Evolutionary conservation across 106 monocot genomes (phyloP), one percentile per base, ranked within the genome.

Genomic region (Iris macrosiphon): DNA sequence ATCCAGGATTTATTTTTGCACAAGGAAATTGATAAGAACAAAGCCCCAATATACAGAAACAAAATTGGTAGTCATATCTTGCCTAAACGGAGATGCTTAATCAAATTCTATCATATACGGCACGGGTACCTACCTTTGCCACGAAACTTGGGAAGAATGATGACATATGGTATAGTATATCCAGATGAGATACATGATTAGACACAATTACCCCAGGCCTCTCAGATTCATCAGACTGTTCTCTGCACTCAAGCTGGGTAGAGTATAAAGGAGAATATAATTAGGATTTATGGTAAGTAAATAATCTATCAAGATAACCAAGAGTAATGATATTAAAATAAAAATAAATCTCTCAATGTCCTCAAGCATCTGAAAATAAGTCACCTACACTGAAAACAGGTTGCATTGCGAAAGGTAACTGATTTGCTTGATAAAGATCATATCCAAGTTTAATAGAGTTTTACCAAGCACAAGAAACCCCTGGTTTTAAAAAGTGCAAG

Each of bases 81-180:
- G 12, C 21, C 25, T 31, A 46, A 0, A 40, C 2, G 11, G 6
- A n/a, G n/a, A 14, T 31, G 21, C 13, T n/a, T 53, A 40, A 46
- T 6, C 20, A 62, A 2, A 0, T 42, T 4, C 5, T n/a, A 32
- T 15, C 24, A 60, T 41, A 35, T 21, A 16, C 4, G 1, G 40
- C 4, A 32, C 11, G 33, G 42, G 49, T 18, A 50, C 66, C 28
- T 70, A 95, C 95, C 79, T 95, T 95, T 25, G 95, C 95, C 54
- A 95, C 95, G 73, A 80, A 86, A 67, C 85, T 86, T 44, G 85
- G 85, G 70, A 86, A 86, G 21, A 55, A 80, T 21, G 69, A 55
- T 55, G 85, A 86, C 85, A 77, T 86, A 33, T 86, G 85, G 63
- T 86, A 86, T 22, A 86, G 77, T 41, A 86, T 73, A 60, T 86